Base-by-base conservation (phyloP, 192 early-diverging fungal genomes). In the Linnemannia hyalina region DNA sequence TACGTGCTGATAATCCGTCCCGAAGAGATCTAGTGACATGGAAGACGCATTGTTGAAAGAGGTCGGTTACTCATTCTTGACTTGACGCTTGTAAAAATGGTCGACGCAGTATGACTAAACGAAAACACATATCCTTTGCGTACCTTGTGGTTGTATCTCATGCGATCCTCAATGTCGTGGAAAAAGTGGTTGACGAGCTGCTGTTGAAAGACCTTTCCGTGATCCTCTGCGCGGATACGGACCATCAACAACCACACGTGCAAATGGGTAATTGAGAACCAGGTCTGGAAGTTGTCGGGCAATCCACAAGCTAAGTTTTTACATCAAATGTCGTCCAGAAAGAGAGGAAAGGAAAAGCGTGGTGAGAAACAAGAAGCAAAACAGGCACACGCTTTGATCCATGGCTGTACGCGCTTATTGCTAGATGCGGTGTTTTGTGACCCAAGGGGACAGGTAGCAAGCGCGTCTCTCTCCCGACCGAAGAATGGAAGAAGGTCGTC, bases 161-260 rank as follows among this genome's bases (percentile, higher is more conserved):
- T 94, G 80, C 92, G 94, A 54, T 92, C 91, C 90, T 99, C 98
- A 6, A 96, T 92, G 81, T 98, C 97, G 15, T 94, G 91, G 89
- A 98, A 98, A 52, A 99, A 94, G 75, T 93, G 89, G 82, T 97
- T 95, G 22, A 98, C 94, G 63, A 99, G 70, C 70, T 97, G 96
- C 76, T 98, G 97, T 73, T 93, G 96, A 88, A 95, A 95, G 74
- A 96, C 90, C 78, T 95, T 96, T 68, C 96, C 93, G 54, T 93
- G 88, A 9, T 91, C 87, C 73, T 95, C 93, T 9, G 93, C 92
- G 65, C 95, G 91, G 22, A 96, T 87, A 47, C 97, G 96, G 13
- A 96, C 96, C 93, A 95, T 96, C 73, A 95, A 88, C 93, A 99
- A 94, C 98, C 98, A 99, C 7, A 98, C 92, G 79, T 99, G 97